Conservation (phyloP, 1,139 yeast species). For the Pneumocystis sp. region DNA sequence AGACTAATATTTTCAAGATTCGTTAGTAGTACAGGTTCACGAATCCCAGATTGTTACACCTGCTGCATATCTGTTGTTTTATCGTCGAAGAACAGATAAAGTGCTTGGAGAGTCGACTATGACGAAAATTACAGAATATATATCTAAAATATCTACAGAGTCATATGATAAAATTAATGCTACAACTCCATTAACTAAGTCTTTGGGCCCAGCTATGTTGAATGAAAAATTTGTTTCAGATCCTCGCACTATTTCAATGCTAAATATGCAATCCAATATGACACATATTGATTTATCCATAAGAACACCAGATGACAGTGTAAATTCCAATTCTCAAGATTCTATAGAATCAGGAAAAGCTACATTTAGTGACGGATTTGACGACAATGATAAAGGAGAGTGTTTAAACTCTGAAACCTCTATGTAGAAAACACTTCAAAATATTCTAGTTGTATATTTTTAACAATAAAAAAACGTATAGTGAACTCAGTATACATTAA, state of each 20-base stretch:
- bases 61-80: slow-evolving; percentile 79
- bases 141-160: background rate
- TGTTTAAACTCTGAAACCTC: background rate
- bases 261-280: background rate
- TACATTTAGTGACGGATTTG: background rate
- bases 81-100: slow-evolving; percentile 38
- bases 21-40: slow-evolving; percentile 46
- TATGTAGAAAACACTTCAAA: background rate
- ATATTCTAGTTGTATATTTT: background rate
- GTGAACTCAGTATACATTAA: background rate
- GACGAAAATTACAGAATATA: slow-evolving; percentile 1
- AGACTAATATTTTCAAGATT: slow-evolving; percentile 24
- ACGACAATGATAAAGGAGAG: background rate
- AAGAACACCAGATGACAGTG: background rate
- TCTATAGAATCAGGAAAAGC: background rate
- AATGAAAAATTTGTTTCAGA: background rate
- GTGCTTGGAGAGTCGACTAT: slow-evolving; percentile 9
- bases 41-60: slow-evolving; percentile 52
- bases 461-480: background rate
- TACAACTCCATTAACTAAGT: background rate
- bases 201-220: background rate
- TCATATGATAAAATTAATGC: background rate
- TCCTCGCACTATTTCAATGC: background rate
- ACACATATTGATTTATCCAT: background rate
- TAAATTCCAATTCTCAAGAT: background rate